phyloP scores from a whole-genome alignment of 176 grass and related monocot species.

The Coix lacrymajobi region DNA sequence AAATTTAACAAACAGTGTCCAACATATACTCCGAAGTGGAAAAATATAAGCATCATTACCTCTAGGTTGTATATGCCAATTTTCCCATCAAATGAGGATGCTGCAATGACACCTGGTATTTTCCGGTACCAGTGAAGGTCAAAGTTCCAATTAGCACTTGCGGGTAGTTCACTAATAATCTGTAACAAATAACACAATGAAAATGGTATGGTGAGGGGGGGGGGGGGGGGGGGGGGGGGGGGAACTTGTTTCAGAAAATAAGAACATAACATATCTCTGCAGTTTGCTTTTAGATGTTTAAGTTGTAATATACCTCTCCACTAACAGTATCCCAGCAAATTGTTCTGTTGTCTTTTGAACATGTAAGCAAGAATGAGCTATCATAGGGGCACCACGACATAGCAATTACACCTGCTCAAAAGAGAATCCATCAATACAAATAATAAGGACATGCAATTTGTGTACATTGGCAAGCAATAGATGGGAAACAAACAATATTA shows the following conservation, averaged over 20 bases:
- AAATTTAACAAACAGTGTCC: background rate
- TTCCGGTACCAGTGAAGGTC: slow-evolving; percentile 97
- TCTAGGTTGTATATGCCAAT: slow-evolving; percentile 91
- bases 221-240: too few relatives aligned
- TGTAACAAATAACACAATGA: slow-evolving; percentile 30
- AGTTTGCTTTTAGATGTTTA: background rate
- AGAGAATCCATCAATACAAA: slow-evolving; percentile 11
- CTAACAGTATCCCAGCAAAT: slow-evolving; percentile 98
- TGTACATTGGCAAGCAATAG: slow-evolving; percentile 11
- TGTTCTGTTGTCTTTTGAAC: slow-evolving; percentile 99
- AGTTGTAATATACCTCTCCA: slow-evolving; percentile 67
- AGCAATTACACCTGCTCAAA: slow-evolving; percentile 81
- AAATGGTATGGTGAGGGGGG: slow-evolving; percentile 12
- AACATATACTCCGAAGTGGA: background rate
- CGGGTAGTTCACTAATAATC: slow-evolving; percentile 90
- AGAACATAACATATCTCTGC: background rate
- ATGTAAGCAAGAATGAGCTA: slow-evolving; percentile 95
- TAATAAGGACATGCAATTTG: slow-evolving; percentile 3
- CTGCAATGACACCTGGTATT: slow-evolving; percentile 87
- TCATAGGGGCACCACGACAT: slow-evolving; percentile 99
- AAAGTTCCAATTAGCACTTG: slow-evolving; percentile 90
- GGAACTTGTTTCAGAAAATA: background rate
- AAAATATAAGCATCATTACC: slow-evolving; percentile 34
- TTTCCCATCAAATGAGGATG: slow-evolving; percentile 92
- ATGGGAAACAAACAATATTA: slow-evolving; percentile 12